Percentiles rank a stretch among this genome's conserved stretches.
Evolutionary conservation across 2,329 filamentous ascomycete genomes (phyloP).

Genomic region (Cephalotrichum gorgonifer): DNA sequence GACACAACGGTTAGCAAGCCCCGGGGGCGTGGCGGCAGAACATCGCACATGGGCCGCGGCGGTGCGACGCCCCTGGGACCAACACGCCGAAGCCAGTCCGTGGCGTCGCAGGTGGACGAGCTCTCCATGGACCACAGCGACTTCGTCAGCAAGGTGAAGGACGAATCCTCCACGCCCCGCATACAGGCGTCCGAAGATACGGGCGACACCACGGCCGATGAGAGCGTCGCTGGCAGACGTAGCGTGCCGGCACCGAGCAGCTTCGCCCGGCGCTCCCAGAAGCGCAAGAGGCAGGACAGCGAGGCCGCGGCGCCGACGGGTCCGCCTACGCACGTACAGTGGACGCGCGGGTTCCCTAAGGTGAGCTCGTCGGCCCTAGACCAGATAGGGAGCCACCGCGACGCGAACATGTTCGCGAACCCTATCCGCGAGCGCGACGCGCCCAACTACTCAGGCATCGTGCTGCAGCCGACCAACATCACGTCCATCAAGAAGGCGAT

Average conservation of each 20-base stretch:
- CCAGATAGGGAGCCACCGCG: slow-evolving; percentile 65
- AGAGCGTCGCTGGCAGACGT: slow-evolving; percentile 31
- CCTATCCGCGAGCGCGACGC: slow-evolving; percentile 66
- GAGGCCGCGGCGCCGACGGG: slow-evolving; percentile 29
- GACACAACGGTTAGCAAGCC: slow-evolving; percentile 5
- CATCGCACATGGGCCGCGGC: slow-evolving; percentile 2
- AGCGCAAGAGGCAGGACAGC: slow-evolving; percentile 48
- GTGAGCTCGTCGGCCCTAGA: slow-evolving; percentile 65
- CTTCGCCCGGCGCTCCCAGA: slow-evolving; percentile 28
- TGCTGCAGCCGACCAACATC: slow-evolving; percentile 66
- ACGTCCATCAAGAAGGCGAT: slow-evolving; percentile 70
- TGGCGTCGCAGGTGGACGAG: slow-evolving; percentile 37
- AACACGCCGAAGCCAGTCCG: slow-evolving; percentile 33
- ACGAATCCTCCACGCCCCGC: slow-evolving; percentile 46
- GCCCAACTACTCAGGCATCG: slow-evolving; percentile 64
- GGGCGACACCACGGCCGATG: slow-evolving; percentile 45
- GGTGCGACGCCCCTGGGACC: slow-evolving; percentile 7
- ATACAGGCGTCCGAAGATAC: slow-evolving; percentile 36
- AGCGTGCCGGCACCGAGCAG: slow-evolving; percentile 24
- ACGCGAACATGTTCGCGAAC: slow-evolving; percentile 70
- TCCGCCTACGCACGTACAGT: slow-evolving; percentile 59
- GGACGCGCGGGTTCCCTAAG: slow-evolving; percentile 65
- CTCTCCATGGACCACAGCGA: slow-evolving; percentile 30
- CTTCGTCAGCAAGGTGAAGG: slow-evolving; percentile 38
- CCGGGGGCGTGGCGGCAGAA: not conserved